Conservation (phyloP, 495 filamentous ascomycete species). For the Penicillium manginii region DNA sequence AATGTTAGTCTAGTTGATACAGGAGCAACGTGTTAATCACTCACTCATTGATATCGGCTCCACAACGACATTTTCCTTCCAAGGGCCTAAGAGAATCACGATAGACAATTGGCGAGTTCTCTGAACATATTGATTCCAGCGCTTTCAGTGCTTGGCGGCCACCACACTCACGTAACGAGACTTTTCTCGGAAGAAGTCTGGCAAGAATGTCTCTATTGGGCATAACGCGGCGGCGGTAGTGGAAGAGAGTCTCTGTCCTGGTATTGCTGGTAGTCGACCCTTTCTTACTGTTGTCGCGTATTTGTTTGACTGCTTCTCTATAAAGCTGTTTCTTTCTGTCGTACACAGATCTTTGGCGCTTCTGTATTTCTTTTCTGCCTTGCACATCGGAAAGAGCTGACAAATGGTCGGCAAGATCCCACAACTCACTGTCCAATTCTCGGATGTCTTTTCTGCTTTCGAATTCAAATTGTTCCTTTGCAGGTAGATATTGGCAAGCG, state of each 20-base stretch:
- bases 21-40: not conserved
- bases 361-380: not conserved
- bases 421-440: conserved; percentile 6
- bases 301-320: no score
- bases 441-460: conserved; percentile 11
- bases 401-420: not conserved
- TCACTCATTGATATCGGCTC: conserved; percentile 8
- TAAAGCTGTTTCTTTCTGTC: no score
- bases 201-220: conserved; percentile 19
- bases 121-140: conserved; percentile 12
- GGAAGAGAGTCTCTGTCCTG: conserved; percentile 6
- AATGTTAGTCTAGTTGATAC: not conserved
- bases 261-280: no score
- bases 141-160: conserved; percentile 9
- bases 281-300: no score
- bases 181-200: conserved; percentile 5
- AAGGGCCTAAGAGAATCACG: conserved; percentile 9
- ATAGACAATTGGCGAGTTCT: conserved; percentile 10
- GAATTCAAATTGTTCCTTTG: conserved; percentile 19
- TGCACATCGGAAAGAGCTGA: not conserved
- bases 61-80: conserved; percentile 11
- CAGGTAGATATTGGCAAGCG: conserved; percentile 15
- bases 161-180: conserved; percentile 8
- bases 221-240: conserved; percentile 17
- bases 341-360: not conserved